phyloP scores from a whole-genome alignment of 495 filamentous ascomycete species.

The Penicillium daleae region DNA sequence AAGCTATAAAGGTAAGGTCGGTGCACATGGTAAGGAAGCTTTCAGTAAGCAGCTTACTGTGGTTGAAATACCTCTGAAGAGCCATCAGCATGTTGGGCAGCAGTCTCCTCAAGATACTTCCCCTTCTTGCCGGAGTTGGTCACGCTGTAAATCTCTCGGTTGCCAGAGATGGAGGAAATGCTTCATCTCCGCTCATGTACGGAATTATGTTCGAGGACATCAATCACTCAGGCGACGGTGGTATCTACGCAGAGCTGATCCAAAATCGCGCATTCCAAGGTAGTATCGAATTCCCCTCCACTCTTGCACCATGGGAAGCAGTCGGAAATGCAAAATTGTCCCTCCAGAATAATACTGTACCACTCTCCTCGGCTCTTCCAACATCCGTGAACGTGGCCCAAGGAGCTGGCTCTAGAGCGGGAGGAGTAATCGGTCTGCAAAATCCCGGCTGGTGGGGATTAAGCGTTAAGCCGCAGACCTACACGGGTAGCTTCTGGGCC shows the following conservation, averaged over 20 bases:
- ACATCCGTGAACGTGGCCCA: background rate
- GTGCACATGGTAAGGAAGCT: background rate
- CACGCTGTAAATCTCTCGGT: background rate
- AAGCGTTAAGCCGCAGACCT: background rate
- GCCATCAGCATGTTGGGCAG: conserved; percentile 2
- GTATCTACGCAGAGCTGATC: conserved; percentile 71
- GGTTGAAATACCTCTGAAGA: background rate
- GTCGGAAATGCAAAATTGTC: background rate
- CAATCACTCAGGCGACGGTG: conserved; percentile 72
- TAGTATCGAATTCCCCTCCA: background rate
- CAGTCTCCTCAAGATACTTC: background rate
- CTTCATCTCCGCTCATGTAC: conserved; percentile 53
- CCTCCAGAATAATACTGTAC: background rate
- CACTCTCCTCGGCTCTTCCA: background rate
- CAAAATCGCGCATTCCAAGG: conserved; percentile 66
- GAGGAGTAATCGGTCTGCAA: background rate
- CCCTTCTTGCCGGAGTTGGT: background rate
- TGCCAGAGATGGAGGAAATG: conserved; percentile 42
- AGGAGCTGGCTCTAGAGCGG: background rate
- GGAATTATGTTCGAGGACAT: conserved; percentile 68
- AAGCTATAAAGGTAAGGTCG: background rate
- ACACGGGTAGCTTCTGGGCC: background rate
- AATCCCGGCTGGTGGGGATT: conserved; percentile 67
- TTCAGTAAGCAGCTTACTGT: conserved; percentile 1
- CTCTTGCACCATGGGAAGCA: conserved; percentile 1